Percentiles rank a stretch among this genome's conserved stretches.
Evolutionary conservation across 495 filamentous ascomycete genomes (phyloP).

Genomic region (Penicillium cinerascens): DNA sequence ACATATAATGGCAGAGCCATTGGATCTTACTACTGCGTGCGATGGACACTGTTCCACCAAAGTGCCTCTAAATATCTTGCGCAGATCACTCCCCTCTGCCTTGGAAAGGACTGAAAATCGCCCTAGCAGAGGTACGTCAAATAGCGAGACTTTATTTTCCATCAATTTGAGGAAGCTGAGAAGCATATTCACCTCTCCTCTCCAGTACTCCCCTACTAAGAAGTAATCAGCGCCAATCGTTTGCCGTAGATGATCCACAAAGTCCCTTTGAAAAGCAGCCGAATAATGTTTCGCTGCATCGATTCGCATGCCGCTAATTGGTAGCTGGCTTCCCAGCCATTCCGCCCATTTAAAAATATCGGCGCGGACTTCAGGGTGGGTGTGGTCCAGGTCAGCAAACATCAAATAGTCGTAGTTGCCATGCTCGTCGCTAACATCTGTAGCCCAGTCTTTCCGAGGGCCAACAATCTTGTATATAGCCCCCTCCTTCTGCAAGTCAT

Average conservation of each 20-base stretch:
- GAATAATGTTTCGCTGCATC: constrained; percentile 74
- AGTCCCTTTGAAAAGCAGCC: constrained; percentile 58
- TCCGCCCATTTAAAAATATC: constrained; percentile 66
- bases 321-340: constrained; percentile 60
- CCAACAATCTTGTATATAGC: constrained; percentile 67
- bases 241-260: constrained; percentile 52
- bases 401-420: constrained; percentile 74
- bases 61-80: constrained; percentile 57
- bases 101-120: constrained; percentile 56
- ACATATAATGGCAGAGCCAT: not conserved
- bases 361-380: constrained; percentile 57
- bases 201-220: constrained; percentile 73
- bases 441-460: constrained; percentile 60
- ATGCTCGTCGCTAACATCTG: constrained; percentile 60
- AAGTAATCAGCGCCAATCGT: constrained; percentile 54
- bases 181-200: constrained; percentile 54
- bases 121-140: constrained; percentile 65
- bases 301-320: constrained; percentile 64
- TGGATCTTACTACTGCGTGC: constrained; percentile 55
- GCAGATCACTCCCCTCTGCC: constrained; percentile 55
- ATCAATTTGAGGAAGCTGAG: constrained; percentile 57
- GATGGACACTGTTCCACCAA: constrained; percentile 55
- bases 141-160: constrained; percentile 59
- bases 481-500: constrained; percentile 50
- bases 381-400: constrained; percentile 66